Base-by-base conservation (phyloP, 108 stramenopile species). In the Chaetoceros tenuissimus region DNA sequence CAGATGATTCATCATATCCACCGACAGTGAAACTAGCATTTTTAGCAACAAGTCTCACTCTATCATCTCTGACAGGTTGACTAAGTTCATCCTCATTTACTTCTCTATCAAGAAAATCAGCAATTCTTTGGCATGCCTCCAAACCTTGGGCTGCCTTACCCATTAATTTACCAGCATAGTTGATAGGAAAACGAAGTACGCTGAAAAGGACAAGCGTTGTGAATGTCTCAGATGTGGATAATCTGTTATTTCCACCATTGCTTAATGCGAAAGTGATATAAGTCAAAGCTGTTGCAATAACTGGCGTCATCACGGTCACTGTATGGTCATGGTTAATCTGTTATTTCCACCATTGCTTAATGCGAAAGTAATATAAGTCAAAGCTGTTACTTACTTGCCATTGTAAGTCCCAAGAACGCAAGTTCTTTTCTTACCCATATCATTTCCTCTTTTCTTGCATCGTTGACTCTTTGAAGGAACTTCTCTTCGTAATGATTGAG, bases 181-280 rank as follows among this genome's bases (percentile, higher is more conserved):
- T 85, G 55, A 93, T 93, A 0, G 91, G 91, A 60, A 89, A 92
- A 20, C 90, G 77, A 18, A 93, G 58, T n/a, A 80, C 80, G 3
- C 67, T 54, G 55, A 93, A 83, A 19, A 93, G 48, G 17, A 83
- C 59, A 28, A 87, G 29, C 7, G 78, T 77, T 1, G 83, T 78
- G 61, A 93, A 93, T 0, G 85, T 76, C 40, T 77, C 59, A 8
- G 83, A 67, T n/a, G 87, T 67, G 0, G 87, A 85, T 56, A 93
- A 46, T n/a, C n/a, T n/a, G 45, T 77, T 53, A 57, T 85, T 68
- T 24, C 65, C 60, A 46, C 82, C 80, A 50, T 72, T 71, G 20
- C 59, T 19, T 30, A 80, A 53, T 0, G 81, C 85, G 30, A 86
- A 89, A 0, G 82, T 74, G 19, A 64, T 63, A 62, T 89, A 92